Evolutionary conservation across 1,284 basidiomycete genomes (phyloP), one percentile per base, ranked within the genome.

Genomic region (Trichosporon coremiiforme): DNA sequence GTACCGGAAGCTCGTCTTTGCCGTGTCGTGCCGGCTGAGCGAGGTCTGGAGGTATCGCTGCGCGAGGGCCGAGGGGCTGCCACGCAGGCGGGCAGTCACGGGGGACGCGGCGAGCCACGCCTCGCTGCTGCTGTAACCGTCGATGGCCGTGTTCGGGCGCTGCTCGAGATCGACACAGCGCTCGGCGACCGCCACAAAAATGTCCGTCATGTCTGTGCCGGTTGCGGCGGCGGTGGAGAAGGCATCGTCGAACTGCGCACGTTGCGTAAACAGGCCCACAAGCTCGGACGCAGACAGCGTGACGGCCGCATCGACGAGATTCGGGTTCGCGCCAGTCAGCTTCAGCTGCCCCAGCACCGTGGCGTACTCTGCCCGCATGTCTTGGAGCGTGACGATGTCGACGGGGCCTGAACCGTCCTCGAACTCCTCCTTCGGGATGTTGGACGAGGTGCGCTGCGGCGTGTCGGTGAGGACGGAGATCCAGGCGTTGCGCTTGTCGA

Each of bases 11-110:
- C 92, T 89, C 17, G 89, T 91, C 72, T 90, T 88, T 33, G 86
- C 79, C n/a, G 86, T 85, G 79, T 97, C 94, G 77, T 95, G 88
- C 65, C 90, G 88, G 68, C 89, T 87, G 67, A 98, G 85, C 29
- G 91, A 88, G 74, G 90, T 86, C 72, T 92, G 90, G 64, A 99
- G 87, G 80, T 94, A 95, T 76, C 91, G 87, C 92, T 95, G 94
- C 1, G 91, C 94, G 70, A 92, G 88, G 71, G 93, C 90, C 20
- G 90, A 87, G 31, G 90, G 86, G 0, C 90, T 88, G 0, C 95
- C 95, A 47, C 90, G 86, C 90, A 95, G 96, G 1, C 91, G 90
- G 0, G 89, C 87, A 7, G 91, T 88, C 15, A 83, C 70, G 66
- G 90, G 89, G 76, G 94, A 93, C 15, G 89, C 89, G 45, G 92